phyloP scores from a whole-genome alignment of 2,329 filamentous ascomycete species.

The Sarocladiaceae sp. region DNA sequence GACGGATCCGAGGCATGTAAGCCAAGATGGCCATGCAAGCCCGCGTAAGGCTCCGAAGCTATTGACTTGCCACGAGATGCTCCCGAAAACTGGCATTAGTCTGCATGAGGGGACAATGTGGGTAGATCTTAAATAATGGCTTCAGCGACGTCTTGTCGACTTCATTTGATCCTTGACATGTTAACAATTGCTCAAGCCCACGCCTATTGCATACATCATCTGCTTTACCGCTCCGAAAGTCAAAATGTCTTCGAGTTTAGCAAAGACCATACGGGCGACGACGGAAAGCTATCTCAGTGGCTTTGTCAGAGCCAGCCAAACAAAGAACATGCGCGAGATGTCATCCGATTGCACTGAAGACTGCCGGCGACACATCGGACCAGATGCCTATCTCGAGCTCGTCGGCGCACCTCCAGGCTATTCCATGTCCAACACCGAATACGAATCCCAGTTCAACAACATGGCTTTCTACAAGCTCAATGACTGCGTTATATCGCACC shows the following conservation, averaged over 20 bases:
- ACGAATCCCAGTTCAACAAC: background rate
- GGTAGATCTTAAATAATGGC: no score
- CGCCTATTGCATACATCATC: no score
- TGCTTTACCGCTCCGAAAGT: no score
- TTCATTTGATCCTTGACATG: background rate
- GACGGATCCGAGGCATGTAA: background rate
- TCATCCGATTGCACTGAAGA: slow-evolving; percentile 1
- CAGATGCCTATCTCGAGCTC: background rate
- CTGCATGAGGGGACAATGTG: no score
- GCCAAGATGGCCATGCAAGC: background rate
- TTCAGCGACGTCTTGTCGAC: background rate
- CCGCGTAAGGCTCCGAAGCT: no score
- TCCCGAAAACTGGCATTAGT: no score
- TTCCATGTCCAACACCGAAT: background rate
- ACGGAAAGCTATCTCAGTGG: background rate
- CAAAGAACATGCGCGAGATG: background rate
- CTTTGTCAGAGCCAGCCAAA: slow-evolving; percentile 3
- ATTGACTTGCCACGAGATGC: no score
- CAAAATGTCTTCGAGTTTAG: no score
- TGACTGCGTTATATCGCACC: background rate
- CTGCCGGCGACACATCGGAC: background rate
- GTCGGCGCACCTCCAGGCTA: background rate
- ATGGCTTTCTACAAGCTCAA: slow-evolving; percentile 2
- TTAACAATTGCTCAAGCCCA: no score
- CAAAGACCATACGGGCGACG: background rate